Evolutionary conservation across 331 rosid genomes (phyloP).

Genomic region (Pyrus hybrid): DNA sequence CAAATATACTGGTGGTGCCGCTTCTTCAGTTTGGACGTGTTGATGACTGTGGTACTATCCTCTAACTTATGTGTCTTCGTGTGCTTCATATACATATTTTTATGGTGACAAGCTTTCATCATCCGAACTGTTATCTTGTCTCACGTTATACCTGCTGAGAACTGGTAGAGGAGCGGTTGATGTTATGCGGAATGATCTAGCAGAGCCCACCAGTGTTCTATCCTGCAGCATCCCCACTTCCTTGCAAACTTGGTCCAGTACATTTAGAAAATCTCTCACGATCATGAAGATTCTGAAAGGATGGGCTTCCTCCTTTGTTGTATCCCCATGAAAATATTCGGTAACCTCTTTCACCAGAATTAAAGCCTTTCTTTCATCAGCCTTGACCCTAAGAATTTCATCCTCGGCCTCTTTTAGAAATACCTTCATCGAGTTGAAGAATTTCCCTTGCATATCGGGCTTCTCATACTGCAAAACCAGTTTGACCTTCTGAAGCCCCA

Average conservation of each 20-base stretch:
- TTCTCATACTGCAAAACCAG: constrained; percentile 63
- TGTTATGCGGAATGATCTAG: constrained; percentile 81
- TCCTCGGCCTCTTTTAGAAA: constrained; percentile 80
- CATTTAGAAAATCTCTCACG: constrained; percentile 77
- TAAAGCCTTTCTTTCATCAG: constrained; percentile 65
- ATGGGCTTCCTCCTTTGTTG: constrained; percentile 89
- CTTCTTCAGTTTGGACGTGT: constrained; percentile 3
- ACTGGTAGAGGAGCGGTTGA: constrained; percentile 75
- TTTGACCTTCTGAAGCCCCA: constrained; percentile 82
- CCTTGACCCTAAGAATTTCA: constrained; percentile 57
- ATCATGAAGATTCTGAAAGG: constrained; percentile 94
- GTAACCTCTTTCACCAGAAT: constrained; percentile 86
- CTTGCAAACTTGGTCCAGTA: constrained; percentile 85
- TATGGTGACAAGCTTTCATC: constrained; percentile 88
- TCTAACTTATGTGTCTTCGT: constrained; percentile 18
- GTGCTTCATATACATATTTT: constrained; percentile 29
- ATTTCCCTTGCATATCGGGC: constrained; percentile 58
- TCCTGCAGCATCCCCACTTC: constrained; percentile 92
- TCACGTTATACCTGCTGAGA: constrained; percentile 65
- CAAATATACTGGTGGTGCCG: background rate
- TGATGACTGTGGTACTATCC: constrained; percentile 13
- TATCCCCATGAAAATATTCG: constrained; percentile 82
- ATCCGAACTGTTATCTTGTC: constrained; percentile 71
- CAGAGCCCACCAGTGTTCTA: constrained; percentile 62
- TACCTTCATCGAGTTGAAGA: constrained; percentile 63